Evolutionary conservation across 108 stramenopile genomes (phyloP).

Genomic region (Skeletonema menzelii): DNA sequence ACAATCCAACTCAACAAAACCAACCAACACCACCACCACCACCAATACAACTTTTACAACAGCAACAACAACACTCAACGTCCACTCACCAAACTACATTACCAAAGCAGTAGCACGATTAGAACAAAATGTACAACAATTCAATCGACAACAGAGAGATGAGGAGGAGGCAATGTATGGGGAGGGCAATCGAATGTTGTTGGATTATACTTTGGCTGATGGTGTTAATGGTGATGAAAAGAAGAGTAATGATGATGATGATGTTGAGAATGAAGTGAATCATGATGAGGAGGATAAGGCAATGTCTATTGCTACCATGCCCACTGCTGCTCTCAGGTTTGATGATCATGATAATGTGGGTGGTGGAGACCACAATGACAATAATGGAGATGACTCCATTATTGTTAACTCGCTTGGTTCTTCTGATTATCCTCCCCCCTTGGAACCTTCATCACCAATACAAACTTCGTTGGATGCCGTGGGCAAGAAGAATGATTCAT

Average conservation of each 20-base stretch:
- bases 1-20: background rate
- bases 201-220: background rate
- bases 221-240: background rate
- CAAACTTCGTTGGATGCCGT: background rate
- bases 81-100: background rate
- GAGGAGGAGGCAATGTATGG: background rate
- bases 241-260: background rate
- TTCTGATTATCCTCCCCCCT: background rate
- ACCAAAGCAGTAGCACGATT: background rate
- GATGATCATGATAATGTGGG: background rate
- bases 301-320: background rate
- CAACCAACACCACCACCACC: no score
- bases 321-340: background rate
- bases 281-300: background rate
- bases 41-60: no score
- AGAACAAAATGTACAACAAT: background rate
- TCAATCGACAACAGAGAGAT: background rate
- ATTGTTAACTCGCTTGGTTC: background rate
- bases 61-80: background rate
- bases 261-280: background rate
- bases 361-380: background rate
- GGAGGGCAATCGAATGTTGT: background rate
- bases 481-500: background rate
- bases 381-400: background rate
- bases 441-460: background rate